Base-by-base conservation (phyloP, 2,329 filamentous ascomycete genomes). In the Pyricularia grisea region DNA sequence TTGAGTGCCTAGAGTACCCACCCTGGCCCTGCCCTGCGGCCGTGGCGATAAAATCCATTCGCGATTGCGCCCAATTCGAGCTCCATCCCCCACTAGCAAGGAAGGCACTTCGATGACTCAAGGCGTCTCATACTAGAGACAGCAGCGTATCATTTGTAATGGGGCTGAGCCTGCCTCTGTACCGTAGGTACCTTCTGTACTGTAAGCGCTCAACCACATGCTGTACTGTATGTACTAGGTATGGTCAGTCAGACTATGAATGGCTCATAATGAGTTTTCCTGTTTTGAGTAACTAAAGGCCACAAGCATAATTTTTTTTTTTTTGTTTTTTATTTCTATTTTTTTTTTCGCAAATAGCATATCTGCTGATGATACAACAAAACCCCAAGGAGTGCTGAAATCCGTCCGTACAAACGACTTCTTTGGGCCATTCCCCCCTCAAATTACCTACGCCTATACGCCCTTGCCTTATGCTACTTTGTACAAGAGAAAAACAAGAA, bases 261-360 rank as follows among this genome's bases (percentile, higher is more conserved):
- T 63, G 60, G 60, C 60, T 63, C 60, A 63, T 63, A 63, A 63
- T 63, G 60, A 63, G 60, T 63, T 63, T 63, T 28, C 9, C 60
- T 20, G 27, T 23, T 27, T 27, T 10, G 60, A 63, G 12, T 3
- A 17, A 28, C 14, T 27, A 14, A 17, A 63, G 14, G 25, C 14
- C 12, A 36, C 33, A 36, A 36, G 33, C 9, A 30, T 63, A 7
- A 28, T 28, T 28, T 61, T n/a, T n/a, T n/a, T n/a, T n/a, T n/a
- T n/a, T n/a, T n/a, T n/a, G n/a, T n/a, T n/a, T n/a, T n/a, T n/a
- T n/a, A n/a, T n/a, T n/a, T n/a, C n/a, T n/a, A n/a, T n/a, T n/a
- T n/a, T n/a, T n/a, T n/a, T n/a, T 11, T 23, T 25, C 58, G 23
- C 12, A 27, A 61, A 14, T 12, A 28, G 14, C 58, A 61, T 27